Base-by-base conservation (phyloP, 768 basidiomycete species). In the Rhizopogon sp. region DNA sequence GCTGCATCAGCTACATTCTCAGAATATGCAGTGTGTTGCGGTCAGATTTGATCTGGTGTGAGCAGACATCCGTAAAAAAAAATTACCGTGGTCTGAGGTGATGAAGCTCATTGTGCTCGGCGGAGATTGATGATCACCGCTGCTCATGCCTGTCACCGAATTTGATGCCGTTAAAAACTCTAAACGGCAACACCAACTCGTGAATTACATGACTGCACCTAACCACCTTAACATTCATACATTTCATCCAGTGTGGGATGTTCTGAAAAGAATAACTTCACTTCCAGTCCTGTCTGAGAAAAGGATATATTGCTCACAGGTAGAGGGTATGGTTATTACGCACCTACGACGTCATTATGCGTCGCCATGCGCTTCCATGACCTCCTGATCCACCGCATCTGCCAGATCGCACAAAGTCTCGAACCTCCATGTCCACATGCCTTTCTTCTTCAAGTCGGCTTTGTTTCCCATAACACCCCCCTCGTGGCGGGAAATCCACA, bases 391-490 rank as follows among this genome's bases (percentile, higher is more conserved):
- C 1, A 88, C 82, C 1, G 77, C 84, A 33, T 77, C 78, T 14
- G 82, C 83, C 76, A 90, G 74, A 42, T 77, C 76, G 29, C 78
- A 79, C 44, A 89, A 62, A 3, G 83, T 86, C 56, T 76, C 73
- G 59, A 85, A 90, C 47, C 72, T 72, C 80, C 79, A 80, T 0
- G 66, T 70, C 70, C 77, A 83, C 2, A 53, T 66, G 43, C 74
- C 74, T 40, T 76, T 70, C 25, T 22, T 79, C 78, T 55, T 76
- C 73, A 40, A 73, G 67, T 51, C 81, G 71, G 1, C 70, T 72
- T 72, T 77, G 66, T 17, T 58, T 25, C 66, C 68, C 9, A 68
- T 66, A 3, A 51, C n/a, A 37, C 59, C 68, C 7, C 49, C 59
- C 31, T 59, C 59, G 25, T 62, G 22, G 44, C 84, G 75, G 52